phyloP scores from a whole-genome alignment of 2,329 filamentous ascomycete genomes.

The Penicillium sp. region DNA sequence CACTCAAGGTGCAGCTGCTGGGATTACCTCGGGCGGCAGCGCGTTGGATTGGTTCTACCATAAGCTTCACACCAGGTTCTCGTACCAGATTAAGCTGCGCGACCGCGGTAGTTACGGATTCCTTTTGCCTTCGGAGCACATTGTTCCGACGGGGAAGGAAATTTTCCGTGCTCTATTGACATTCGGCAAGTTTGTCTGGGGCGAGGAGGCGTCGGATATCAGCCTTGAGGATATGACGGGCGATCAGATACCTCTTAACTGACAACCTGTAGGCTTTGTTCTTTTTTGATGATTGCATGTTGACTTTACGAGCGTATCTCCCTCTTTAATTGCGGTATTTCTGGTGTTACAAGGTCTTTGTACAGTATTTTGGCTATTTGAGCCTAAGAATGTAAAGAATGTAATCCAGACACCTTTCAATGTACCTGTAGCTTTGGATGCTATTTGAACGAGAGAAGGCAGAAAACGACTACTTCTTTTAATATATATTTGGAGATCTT shows the following conservation, averaged over 20 bases:
- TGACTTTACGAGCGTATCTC: neutral
- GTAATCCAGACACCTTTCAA: neutral
- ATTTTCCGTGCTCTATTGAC: conserved; percentile 79
- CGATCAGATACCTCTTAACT: conserved; percentile 12
- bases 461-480: too few relatives aligned
- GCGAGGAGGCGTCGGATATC: conserved; percentile 6
- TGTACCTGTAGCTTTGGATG: neutral
- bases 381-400: neutral
- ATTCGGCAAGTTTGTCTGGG: conserved; percentile 65
- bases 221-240: neutral
- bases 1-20: conserved; percentile 34
- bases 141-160: conserved; percentile 86
- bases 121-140: conserved; percentile 78
- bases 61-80: conserved; percentile 74
- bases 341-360: neutral
- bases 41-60: conserved; percentile 96
- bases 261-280: neutral
- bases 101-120: conserved; percentile 96
- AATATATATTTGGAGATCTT: too few relatives aligned
- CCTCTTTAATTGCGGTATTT: neutral
- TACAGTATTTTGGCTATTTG: neutral
- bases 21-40: conserved; percentile 77
- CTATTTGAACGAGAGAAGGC: neutral
- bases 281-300: conserved; percentile 6
- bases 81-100: conserved; percentile 88